phyloP scores from a whole-genome alignment of 2,329 filamentous ascomycete genomes.

The Zymoseptoria brevis region DNA sequence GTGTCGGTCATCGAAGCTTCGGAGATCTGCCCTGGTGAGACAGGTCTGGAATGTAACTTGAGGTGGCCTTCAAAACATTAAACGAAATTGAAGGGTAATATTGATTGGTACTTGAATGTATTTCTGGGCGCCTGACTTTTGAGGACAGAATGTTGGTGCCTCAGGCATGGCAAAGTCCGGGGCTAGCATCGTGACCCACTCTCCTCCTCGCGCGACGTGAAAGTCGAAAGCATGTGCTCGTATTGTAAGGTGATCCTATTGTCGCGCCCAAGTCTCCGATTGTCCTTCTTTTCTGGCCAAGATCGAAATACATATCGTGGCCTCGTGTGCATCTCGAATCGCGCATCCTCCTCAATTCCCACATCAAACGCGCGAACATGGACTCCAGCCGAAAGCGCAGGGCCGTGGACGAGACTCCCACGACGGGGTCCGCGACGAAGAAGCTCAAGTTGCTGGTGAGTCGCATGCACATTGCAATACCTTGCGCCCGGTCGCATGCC shows the following conservation, averaged over 20 bases:
- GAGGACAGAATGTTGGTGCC: not conserved
- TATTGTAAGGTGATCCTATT: not conserved
- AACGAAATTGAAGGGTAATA: no score
- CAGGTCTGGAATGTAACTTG: no score
- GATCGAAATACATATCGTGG: not conserved
- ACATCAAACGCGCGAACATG: constrained; percentile 20
- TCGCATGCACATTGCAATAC: constrained; percentile 21
- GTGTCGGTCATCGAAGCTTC: no score
- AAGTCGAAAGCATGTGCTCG: not conserved
- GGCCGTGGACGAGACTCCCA: constrained; percentile 42
- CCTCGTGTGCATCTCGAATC: not conserved
- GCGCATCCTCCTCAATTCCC: not conserved
- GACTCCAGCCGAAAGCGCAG: constrained; percentile 50
- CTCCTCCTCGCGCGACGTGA: not conserved
- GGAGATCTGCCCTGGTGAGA: no score
- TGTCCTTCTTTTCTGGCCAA: not conserved
- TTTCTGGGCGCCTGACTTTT: not conserved
- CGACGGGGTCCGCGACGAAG: constrained; percentile 46
- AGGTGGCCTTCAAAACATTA: no score
- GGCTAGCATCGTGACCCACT: not conserved
- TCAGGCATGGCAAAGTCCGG: not conserved
- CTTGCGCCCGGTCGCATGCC: not conserved
- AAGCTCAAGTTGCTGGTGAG: constrained; percentile 53
- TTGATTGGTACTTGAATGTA: not conserved
- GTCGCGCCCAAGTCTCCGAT: not conserved